Percentiles rank a stretch among this genome's conserved stretches.
Evolutionary conservation across 169 alveolate species (phyloP).

Genomic region (Cyclospora cayetanensis): DNA sequence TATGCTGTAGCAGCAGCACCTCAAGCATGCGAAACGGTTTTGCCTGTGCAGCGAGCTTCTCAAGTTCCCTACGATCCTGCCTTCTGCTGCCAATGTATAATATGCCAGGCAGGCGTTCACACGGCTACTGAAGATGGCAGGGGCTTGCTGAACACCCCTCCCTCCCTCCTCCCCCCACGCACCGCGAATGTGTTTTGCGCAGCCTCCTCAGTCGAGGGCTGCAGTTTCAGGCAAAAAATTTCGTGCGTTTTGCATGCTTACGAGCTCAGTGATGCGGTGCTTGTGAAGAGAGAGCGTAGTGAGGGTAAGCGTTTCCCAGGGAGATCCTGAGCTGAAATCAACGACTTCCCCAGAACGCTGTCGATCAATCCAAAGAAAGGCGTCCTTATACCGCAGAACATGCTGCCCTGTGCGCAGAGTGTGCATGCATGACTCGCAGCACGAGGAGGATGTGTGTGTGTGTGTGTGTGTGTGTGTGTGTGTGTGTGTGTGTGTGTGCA

Average conservation of each 20-base stretch:
- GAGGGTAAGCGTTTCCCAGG: conserved; percentile 77
- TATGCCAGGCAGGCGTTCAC: too few species aligned
- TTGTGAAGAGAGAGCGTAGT: conserved; percentile 57
- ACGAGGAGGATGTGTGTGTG: not conserved
- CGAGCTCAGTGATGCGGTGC: conserved; percentile 30
- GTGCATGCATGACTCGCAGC: not conserved
- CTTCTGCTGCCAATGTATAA: too few species aligned
- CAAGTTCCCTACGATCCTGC: too few species aligned
- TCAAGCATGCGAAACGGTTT: not conserved
- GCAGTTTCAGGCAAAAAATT: too few species aligned
- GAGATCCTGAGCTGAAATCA: conserved; percentile 74
- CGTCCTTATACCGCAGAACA: conserved; percentile 56
- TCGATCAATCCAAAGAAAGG: conserved; percentile 55
- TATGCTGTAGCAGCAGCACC: not conserved
- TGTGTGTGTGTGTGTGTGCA: too few species aligned
- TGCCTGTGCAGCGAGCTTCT: too few species aligned
- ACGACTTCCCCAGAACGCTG: conserved; percentile 65
- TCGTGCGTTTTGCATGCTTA: too few species aligned
- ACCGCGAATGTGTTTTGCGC: too few species aligned
- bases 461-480: not conserved
- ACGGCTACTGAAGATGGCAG: too few species aligned
- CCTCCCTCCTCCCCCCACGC: too few species aligned
- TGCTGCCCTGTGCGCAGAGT: conserved; percentile 67
- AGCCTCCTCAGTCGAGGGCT: too few species aligned
- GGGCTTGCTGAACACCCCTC: too few species aligned